Evolutionary conservation across 2,329 filamentous ascomycete genomes (phyloP).

Genomic region (Paraphaeosphaeria sporulosa): DNA sequence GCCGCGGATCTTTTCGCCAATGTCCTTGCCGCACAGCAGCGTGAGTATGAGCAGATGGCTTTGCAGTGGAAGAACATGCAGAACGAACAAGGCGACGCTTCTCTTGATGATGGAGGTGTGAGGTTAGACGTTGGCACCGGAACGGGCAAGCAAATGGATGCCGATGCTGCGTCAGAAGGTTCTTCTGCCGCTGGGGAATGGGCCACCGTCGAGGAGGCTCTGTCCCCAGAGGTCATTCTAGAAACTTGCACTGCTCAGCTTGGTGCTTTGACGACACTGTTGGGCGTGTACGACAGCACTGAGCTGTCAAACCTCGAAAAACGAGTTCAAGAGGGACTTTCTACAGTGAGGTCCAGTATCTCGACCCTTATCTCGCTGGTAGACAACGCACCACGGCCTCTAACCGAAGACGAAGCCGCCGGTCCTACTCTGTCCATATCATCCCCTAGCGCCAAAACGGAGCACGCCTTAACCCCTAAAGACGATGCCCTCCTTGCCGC

Average conservation of each 20-base stretch:
- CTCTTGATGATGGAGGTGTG: slow-evolving; percentile 28
- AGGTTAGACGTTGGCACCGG: slow-evolving; percentile 14
- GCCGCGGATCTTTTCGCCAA: slow-evolving; percentile 66
- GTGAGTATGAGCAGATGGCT: slow-evolving; percentile 53
- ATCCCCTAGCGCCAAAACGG: slow-evolving; percentile 25
- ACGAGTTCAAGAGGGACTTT: slow-evolving; percentile 61
- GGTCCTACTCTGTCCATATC: slow-evolving; percentile 45
- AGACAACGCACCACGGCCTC: slow-evolving; percentile 26
- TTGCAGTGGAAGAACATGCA: slow-evolving; percentile 41
- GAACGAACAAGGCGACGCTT: slow-evolving; percentile 29
- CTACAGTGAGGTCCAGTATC: slow-evolving; percentile 62
- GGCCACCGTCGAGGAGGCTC: slow-evolving; percentile 71
- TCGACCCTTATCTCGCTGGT: slow-evolving; percentile 58
- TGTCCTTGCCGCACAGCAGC: slow-evolving; percentile 55
- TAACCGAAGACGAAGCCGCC: slow-evolving; percentile 28
- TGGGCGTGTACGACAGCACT: slow-evolving; percentile 60
- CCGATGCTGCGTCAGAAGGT: slow-evolving; percentile 34
- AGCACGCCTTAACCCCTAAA: slow-evolving; percentile 49
- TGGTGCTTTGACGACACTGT: slow-evolving; percentile 51
- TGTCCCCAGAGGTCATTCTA: slow-evolving; percentile 69
- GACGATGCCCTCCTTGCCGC: slow-evolving; percentile 63
- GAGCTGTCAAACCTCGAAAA: slow-evolving; percentile 60
- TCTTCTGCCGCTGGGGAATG: slow-evolving; percentile 63
- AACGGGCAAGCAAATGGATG: slow-evolving; percentile 21
- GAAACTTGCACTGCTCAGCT: slow-evolving; percentile 74